phyloP scores from a whole-genome alignment of 2,329 filamentous ascomycete genomes.

The Myriosclerotinia curreyana region DNA sequence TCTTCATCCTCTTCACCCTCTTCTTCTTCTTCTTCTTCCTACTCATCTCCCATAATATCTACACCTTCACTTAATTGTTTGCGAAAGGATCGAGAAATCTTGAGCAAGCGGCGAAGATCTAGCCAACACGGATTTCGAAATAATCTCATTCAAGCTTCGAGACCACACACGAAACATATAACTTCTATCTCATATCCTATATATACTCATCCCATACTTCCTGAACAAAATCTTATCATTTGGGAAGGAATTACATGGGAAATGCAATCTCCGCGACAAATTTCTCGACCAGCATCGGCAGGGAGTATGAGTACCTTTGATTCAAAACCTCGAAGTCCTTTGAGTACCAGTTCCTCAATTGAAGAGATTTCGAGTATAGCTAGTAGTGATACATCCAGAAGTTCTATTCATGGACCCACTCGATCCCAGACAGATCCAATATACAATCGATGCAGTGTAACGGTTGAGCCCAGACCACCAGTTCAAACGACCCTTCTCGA shows the following conservation, averaged over 20 bases:
- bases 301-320: constrained; percentile 31
- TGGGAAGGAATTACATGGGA: constrained; percentile 22
- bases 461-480: constrained; percentile 21
- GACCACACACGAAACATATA: constrained; percentile 24
- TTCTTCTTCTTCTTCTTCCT: background rate
- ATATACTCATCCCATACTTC: constrained; percentile 24
- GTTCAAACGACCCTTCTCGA: constrained; percentile 14
- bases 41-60: background rate
- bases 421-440: constrained; percentile 25
- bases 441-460: constrained; percentile 22
- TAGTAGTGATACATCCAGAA: constrained; percentile 30
- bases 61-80: constrained; percentile 11
- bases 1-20: background rate
- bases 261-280: constrained; percentile 30
- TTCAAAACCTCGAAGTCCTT: constrained; percentile 34
- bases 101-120: constrained; percentile 8
- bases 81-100: constrained; percentile 14
- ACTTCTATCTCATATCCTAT: constrained; percentile 28
- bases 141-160: background rate
- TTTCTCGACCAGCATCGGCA: constrained; percentile 26
- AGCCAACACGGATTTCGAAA: constrained; percentile 21
- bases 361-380: constrained; percentile 30
- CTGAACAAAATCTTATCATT: constrained; percentile 10
- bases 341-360: constrained; percentile 33
- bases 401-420: constrained; percentile 24